Base-by-base conservation (phyloP, 2,329 filamentous ascomycete species). In the Aspergillus chevalieri region DNA sequence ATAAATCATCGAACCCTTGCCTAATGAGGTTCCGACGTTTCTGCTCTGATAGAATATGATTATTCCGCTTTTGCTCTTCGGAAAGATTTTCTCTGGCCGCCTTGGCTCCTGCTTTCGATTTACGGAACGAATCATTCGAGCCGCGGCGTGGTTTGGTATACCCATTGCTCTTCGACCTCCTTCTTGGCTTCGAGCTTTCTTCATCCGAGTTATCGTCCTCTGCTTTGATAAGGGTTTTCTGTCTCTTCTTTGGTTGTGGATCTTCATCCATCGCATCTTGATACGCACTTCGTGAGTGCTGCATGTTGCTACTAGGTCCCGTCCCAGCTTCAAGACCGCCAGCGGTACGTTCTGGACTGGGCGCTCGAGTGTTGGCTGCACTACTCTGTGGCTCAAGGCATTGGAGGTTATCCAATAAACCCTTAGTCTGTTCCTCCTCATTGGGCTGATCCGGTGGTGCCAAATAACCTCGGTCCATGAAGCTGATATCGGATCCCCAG, bases 1-100 rank as follows among this genome's bases (percentile, higher is more conserved):
- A 82, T n/a, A 95, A 72, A 50, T 92, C 86, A 41, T 90, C 86
- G 59, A 92, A 95, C 0, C 88, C 88, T 56, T 87, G 80, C 63
- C 89, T 86, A 61, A 92, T 92, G 43, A 90, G 74, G 22, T 88
- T 89, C 44, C 89, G 79, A 30, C 90, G 80, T 68, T 93, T 94
- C 70, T 95, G 88, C 65, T 94, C 89, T 47, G 89, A 93, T 47
- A 84, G 78, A 56, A 95, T 93, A 63, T 94, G 89, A 58, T 95
- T 95, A 61, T 84, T 85, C 43, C 88, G 78, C 69, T 92, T 93
- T 68, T 93, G 86, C 52, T 86, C 84, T 57, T 92, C 87, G 0
- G 83, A 81, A 3, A 93, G 66, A 55, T 85, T 85, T 60, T 85
- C 80, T 22, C 86, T 65, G 3, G 62, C 48, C 4, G 63, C 42